Conservation (phyloP, 2,329 filamentous ascomycete species). For the Paraconiothyrium brasiliense region DNA sequence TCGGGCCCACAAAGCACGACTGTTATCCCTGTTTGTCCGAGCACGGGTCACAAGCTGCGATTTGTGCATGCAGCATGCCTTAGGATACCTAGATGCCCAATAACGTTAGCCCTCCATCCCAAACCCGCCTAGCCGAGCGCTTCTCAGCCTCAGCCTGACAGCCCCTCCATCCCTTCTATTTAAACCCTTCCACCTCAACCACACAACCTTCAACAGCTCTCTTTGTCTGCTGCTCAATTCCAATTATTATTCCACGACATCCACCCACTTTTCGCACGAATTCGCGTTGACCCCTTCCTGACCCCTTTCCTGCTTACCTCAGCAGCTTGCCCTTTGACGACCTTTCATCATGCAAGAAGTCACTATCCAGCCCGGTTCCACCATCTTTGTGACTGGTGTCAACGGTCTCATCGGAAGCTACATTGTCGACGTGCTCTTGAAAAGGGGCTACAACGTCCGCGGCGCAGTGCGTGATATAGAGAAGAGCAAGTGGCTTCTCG, state of each 20-base stretch:
- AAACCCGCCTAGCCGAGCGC: slow-evolving; percentile 1
- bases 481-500: slow-evolving; percentile 41
- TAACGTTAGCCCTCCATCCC: not conserved
- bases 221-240: not conserved
- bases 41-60: not conserved
- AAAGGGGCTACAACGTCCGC: slow-evolving; percentile 46
- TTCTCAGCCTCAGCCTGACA: not conserved
- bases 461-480: slow-evolving; percentile 43
- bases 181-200: not conserved
- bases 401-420: slow-evolving; percentile 49
- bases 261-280: slow-evolving; percentile 12
- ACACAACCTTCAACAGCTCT: not conserved
- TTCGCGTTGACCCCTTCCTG: not conserved
- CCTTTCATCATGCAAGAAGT: slow-evolving; percentile 25
- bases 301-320: slow-evolving; percentile 24
- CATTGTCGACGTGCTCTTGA: slow-evolving; percentile 42
- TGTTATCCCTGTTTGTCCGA: not conserved
- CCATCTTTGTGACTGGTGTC: slow-evolving; percentile 47
- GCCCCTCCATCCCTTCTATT: slow-evolving; percentile 9
- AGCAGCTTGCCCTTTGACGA: slow-evolving; percentile 7
- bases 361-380: slow-evolving; percentile 33
- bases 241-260: not conserved
- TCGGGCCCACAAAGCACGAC: not conserved
- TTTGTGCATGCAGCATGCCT: not conserved
- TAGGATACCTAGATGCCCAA: not conserved